Conservation (phyloP, 2,329 filamentous ascomycete genomes). For the Paecilomyces sp. region DNA sequence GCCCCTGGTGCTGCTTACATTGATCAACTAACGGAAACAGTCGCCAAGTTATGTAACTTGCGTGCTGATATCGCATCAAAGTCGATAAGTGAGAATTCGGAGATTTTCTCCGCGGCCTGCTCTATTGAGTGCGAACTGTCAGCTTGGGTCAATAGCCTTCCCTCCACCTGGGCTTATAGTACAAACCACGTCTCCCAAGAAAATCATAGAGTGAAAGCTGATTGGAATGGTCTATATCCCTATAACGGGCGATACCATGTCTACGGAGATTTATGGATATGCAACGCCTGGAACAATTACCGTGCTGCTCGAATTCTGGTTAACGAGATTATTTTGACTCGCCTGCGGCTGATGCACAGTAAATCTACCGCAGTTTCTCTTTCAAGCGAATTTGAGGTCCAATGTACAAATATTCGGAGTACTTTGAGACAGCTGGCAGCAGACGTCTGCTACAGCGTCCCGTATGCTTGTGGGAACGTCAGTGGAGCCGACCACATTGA, state of each 20-base stretch:
- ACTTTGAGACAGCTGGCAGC: conserved; percentile 20
- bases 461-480: conserved; percentile 25
- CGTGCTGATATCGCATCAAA: conserved; percentile 23
- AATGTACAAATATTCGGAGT: conserved; percentile 20
- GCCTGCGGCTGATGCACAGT: conserved; percentile 17
- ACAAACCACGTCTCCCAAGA: conserved; percentile 14
- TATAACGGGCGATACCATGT: conserved; percentile 50
- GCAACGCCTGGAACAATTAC: conserved; percentile 53
- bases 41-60: conserved; percentile 23
- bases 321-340: conserved; percentile 41
- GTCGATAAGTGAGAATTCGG: conserved; percentile 14
- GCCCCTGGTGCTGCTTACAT: conserved; percentile 19
- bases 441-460: conserved; percentile 32
- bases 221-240: conserved; percentile 14
- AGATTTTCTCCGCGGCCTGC: conserved; percentile 24
- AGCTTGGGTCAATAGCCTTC: conserved; percentile 21
- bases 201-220: conserved; percentile 11
- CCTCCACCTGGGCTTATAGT: conserved; percentile 20
- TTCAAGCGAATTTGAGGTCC: conserved; percentile 22
- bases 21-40: conserved; percentile 21
- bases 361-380: conserved; percentile 11
- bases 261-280: conserved; percentile 49
- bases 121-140: conserved; percentile 27
- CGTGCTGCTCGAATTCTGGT: conserved; percentile 52
- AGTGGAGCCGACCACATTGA: conserved; percentile 5